These are phyloP conservation scores for Raddia guianensis DNA, from an alignment of 176 grass and related monocot genomes.

Conservation along the genomic window DNA sequence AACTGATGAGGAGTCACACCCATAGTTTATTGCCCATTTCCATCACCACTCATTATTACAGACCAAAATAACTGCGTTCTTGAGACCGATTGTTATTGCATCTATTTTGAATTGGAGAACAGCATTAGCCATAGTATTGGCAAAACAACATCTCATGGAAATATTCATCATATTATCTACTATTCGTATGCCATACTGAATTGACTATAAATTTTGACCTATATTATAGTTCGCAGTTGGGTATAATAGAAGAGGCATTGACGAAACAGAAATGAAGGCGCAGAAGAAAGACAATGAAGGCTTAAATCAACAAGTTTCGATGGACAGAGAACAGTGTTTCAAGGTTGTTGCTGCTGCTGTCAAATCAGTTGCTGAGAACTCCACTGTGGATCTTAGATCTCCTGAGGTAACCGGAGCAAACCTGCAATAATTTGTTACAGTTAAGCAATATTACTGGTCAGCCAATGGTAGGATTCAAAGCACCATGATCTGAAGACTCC, in stretches of 20 bases:
- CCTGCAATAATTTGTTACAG: constrained; percentile 21
- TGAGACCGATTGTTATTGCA: not conserved
- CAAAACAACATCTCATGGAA: constrained; percentile 19
- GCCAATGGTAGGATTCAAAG: not conserved
- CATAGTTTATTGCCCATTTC: not conserved
- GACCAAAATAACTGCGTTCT: constrained; percentile 4
- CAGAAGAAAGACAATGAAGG: constrained; percentile 49
- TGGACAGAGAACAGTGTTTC: constrained; percentile 86
- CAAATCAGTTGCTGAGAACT: constrained; percentile 60
- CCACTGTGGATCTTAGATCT: constrained; percentile 83
- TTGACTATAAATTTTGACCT: constrained; percentile 31
- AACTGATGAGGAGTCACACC: too few relatives aligned
- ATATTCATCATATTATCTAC: not conserved
- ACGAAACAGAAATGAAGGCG: constrained; percentile 65
- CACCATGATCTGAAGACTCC: constrained; percentile 30
- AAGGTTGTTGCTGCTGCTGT: constrained; percentile 77
- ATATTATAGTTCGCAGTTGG: constrained; percentile 85
- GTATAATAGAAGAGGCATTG: constrained; percentile 87
- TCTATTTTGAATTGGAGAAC: constrained; percentile 29
- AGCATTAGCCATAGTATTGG: not conserved
- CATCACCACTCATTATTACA: not conserved
- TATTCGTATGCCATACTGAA: constrained; percentile 22
- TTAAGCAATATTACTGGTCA: constrained; percentile 23
- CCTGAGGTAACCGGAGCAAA: constrained; percentile 69
- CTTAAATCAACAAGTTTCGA: constrained; percentile 52